Evolutionary conservation across 176 grass and related monocot species (phyloP).

Genomic region (Oryza rufipogon): DNA sequence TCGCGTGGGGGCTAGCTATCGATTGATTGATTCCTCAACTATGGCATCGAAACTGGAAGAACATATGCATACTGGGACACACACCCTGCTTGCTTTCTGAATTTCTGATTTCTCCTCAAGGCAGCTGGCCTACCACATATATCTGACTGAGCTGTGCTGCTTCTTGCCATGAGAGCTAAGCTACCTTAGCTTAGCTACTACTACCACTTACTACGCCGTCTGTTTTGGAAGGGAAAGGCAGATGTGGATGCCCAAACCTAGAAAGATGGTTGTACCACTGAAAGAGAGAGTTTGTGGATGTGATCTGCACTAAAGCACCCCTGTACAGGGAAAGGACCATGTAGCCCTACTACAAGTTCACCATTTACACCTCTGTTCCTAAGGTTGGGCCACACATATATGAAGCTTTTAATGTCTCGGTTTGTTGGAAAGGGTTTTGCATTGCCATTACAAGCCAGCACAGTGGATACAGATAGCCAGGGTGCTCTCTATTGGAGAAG

Average conservation of each 20-base stretch:
- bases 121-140: slow-evolving; percentile 43
- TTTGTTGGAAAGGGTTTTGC: neutral
- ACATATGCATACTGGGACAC: neutral
- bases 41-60: neutral
- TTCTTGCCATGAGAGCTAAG: neutral
- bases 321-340: slow-evolving; percentile 21
- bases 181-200: no score
- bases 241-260: slow-evolving; percentile 16
- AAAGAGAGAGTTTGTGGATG: slow-evolving; percentile 24
- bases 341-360: neutral
- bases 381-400: slow-evolving; percentile 2
- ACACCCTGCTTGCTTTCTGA: neutral
- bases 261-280: slow-evolving; percentile 31
- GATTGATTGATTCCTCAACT: slow-evolving; percentile 17
- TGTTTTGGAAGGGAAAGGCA: slow-evolving; percentile 31
- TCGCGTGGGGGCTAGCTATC: slow-evolving; percentile 22
- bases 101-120: slow-evolving; percentile 4
- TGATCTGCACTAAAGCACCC: slow-evolving; percentile 1
- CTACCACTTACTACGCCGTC: neutral
- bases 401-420: slow-evolving; percentile 2
- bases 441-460: neutral
- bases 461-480: neutral
- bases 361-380: neutral
- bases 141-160: slow-evolving; percentile 2
- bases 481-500: neutral